Evolutionary conservation across 2,329 filamentous ascomycete genomes (phyloP).

Genomic region (Biscogniauxia marginata): DNA sequence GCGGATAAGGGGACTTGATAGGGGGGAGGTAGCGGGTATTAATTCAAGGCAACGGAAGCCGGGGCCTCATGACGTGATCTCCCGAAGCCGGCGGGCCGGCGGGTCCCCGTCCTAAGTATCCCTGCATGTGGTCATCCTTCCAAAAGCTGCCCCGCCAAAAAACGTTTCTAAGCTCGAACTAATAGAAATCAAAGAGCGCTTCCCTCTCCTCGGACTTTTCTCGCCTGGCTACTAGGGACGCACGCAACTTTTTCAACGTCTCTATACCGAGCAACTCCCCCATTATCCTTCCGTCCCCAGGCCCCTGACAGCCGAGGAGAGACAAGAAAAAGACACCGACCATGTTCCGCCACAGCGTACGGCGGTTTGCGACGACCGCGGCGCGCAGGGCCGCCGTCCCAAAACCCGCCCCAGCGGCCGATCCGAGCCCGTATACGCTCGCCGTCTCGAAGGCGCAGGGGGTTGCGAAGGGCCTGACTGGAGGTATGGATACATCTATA

Average conservation of each 20-base stretch:
- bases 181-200: no score
- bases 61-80: constrained; percentile 29
- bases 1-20: no score
- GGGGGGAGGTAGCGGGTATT: no score
- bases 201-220: no score
- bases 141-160: constrained; percentile 20
- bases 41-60: no score
- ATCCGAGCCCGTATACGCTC: constrained; percentile 60
- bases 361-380: constrained; percentile 64
- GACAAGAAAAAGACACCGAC: constrained; percentile 11
- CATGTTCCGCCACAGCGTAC: constrained; percentile 70
- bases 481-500: constrained; percentile 59
- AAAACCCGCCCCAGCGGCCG: constrained; percentile 31
- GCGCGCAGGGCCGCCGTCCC: constrained; percentile 48
- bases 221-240: no score
- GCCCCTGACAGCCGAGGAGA: not conserved
- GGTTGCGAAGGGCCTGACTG: constrained; percentile 73
- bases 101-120: constrained; percentile 4
- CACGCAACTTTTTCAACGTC: no score
- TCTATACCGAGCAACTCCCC: not conserved
- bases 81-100: constrained; percentile 14
- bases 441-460: constrained; percentile 79
- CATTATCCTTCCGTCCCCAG: not conserved
- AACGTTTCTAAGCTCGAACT: not conserved
- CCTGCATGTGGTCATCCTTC: not conserved